Base-by-base conservation (phyloP, 257 asterid genomes). In the Jaltomata sinuosa region DNA sequence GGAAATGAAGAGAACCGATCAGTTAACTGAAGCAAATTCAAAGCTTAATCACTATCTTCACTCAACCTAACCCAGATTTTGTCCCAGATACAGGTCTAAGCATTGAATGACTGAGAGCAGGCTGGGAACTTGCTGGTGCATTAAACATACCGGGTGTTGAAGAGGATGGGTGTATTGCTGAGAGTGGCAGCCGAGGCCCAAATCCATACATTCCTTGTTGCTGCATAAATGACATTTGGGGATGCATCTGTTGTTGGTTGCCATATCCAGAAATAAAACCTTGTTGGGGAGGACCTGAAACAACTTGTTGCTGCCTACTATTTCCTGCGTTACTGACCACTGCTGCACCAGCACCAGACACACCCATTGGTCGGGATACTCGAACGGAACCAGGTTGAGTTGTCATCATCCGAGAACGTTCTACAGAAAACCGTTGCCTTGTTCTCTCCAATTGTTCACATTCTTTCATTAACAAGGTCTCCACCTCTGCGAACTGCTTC, bases 401-500 rank as follows among this genome's bases (percentile, higher is more conserved):
- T 1, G 98, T 90, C 85, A 87, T 81, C 91, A 92, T 86, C 81
- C 84, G 92, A 82, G 87, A 83, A 38, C 98, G 94, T 59, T 97
- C 98, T 0, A 91, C 84, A 27, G 89, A 91, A 62, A 91, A 71
- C 83, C 98, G 91, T 88, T 94, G 99, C 88, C 99, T 89, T 54
- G 91, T 68, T 85, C 98, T 91, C 69, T 97, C 99, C 91, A 94
- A 88, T 85, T 94, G 98, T 87, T 97, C 99, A 76, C 99, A 95
- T 91, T 97, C 99, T 87, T 94, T 94, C 99, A 95, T 94, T 54
- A 97, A 84, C 79, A 92, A 87, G 67, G 99, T 97, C 90, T 97
- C 99, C 47, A 95, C 93, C 90, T 97, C 99, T 3, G 99, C 98
- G 85, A 97, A 94, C 94, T 97, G 99, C 97, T 97, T 97, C 87